These are phyloP conservation scores for Pseudogymnoascus sp. DNA, from an alignment of 2,329 filamentous ascomycete genomes.

Conservation along the genomic window DNA sequence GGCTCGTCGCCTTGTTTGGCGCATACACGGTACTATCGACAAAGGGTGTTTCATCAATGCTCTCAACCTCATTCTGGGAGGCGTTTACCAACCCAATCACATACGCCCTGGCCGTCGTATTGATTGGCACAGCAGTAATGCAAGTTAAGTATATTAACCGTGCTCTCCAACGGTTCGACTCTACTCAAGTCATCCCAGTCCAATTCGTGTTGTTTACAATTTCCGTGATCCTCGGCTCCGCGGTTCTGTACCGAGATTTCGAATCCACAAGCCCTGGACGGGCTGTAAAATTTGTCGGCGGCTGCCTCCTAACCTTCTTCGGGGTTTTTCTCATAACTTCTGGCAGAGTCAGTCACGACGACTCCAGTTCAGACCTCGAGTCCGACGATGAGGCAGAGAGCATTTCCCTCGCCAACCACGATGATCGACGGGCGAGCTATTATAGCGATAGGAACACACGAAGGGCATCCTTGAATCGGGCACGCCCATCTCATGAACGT, in stretches of 20 bases:
- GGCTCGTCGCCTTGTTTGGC: slow-evolving; percentile 87
- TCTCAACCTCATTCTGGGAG: slow-evolving; percentile 83
- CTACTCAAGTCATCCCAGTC: slow-evolving; percentile 94
- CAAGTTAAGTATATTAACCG: slow-evolving; percentile 96
- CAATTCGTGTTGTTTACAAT: slow-evolving; percentile 97
- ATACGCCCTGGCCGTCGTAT: slow-evolving; percentile 71
- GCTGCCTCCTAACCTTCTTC: slow-evolving; percentile 85
- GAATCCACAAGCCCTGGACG: slow-evolving; percentile 68
- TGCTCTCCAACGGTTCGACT: slow-evolving; percentile 84
- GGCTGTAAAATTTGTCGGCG: slow-evolving; percentile 77
- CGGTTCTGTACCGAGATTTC: slow-evolving; percentile 89
- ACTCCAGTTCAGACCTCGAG: slow-evolving; percentile 49
- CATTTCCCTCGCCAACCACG: slow-evolving; percentile 51
- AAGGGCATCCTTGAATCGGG: slow-evolving; percentile 10
- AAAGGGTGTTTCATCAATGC: slow-evolving; percentile 89
- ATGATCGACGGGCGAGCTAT: slow-evolving; percentile 20
- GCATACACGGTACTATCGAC: slow-evolving; percentile 96
- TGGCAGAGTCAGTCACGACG: slow-evolving; percentile 53
- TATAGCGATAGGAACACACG: slow-evolving; percentile 10
- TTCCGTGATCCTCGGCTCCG: slow-evolving; percentile 89
- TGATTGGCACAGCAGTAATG: slow-evolving; percentile 81
- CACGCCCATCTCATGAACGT: slow-evolving; percentile 11
- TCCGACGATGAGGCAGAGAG: slow-evolving; percentile 56
- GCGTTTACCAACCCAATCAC: slow-evolving; percentile 88
- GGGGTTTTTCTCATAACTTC: slow-evolving; percentile 97